A percentile compares a stretch with the other conserved stretches of the same genome.
Evolutionary conservation across 2,329 filamentous ascomycete species (phyloP).

Genomic region (Apiospora sp.): DNA sequence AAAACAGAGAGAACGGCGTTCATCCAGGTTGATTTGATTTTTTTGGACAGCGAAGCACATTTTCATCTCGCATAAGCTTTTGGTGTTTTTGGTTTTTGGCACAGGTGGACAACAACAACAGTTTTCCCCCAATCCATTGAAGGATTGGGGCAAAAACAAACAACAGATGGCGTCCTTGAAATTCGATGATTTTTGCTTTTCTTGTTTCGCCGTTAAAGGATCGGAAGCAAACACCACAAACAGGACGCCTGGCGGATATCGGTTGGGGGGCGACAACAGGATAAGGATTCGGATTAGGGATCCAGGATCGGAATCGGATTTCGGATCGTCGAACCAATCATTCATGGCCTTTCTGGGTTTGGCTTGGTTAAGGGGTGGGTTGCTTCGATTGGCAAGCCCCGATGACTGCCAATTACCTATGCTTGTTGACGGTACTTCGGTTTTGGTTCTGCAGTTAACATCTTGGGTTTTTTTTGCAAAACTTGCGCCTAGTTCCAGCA

Average conservation of each 20-base stretch:
- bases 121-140: too few species aligned
- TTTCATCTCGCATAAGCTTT: slow-evolving; percentile 11
- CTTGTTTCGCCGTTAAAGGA: slow-evolving; percentile 15
- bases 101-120: not conserved
- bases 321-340: not conserved
- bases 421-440: not conserved
- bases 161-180: not conserved
- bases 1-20: slow-evolving; percentile 16
- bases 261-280: not conserved
- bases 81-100: slow-evolving; percentile 6
- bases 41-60: not conserved
- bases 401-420: slow-evolving; percentile 3
- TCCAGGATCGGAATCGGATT: not conserved
- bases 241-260: not conserved
- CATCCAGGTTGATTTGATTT: not conserved
- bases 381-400: not conserved
- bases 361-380: not conserved
- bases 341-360: slow-evolving; percentile 7
- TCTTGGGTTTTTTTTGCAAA: not conserved
- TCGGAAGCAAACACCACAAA: slow-evolving; percentile 9
- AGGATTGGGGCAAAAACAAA: too few species aligned
- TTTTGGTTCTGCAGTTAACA: not conserved
- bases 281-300: not conserved
- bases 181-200: slow-evolving; percentile 2
- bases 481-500: not conserved